Conservation (phyloP, 495 filamentous ascomycete species). For the Amphirosellinia nigrospora region DNA sequence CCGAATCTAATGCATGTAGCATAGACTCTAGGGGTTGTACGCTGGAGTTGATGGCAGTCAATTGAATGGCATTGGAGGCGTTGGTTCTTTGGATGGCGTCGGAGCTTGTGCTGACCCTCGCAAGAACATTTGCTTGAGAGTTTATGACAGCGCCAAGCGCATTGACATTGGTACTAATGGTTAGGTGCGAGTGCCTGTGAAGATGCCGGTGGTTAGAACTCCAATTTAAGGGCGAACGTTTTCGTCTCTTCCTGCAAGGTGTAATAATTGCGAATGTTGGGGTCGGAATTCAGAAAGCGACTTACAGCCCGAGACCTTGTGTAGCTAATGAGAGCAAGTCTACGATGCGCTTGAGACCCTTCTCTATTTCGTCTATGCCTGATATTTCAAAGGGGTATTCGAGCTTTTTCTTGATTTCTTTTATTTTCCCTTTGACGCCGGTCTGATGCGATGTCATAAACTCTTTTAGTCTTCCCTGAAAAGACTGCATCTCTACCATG, state of each 20-base stretch:
- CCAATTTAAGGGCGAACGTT: neutral
- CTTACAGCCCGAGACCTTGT: slow-evolving; percentile 4
- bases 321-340: neutral
- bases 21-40: neutral
- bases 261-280: neutral
- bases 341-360: neutral
- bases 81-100: neutral
- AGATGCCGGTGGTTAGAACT: neutral
- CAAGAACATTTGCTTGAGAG: neutral
- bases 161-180: neutral
- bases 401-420: neutral
- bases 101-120: neutral
- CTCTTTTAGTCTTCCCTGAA: neutral
- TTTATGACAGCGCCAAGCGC: neutral
- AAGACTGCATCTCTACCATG: neutral
- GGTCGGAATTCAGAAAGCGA: neutral
- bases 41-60: neutral
- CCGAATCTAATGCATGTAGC: neutral
- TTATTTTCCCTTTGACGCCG: neutral
- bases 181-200: neutral
- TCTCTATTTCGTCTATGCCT: slow-evolving; percentile 8
- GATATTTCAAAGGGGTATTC: slow-evolving; percentile 1
- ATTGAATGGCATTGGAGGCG: neutral
- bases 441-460: neutral
- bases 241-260: too few relatives aligned